Conservation (phyloP, 1,284 basidiomycete genomes). For the Ganoderma sinense region DNA sequence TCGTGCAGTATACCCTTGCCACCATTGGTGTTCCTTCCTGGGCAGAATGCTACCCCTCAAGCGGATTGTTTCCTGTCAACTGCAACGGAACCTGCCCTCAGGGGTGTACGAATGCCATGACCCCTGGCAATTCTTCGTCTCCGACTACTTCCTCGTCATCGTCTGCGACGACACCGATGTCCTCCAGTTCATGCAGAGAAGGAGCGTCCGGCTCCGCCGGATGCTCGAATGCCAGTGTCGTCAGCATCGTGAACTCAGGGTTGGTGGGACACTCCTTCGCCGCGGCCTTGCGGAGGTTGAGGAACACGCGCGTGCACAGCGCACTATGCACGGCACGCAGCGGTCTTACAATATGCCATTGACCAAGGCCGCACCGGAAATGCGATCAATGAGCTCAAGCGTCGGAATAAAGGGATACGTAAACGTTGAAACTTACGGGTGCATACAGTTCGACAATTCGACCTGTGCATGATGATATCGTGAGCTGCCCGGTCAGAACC, state of each 20-base stretch:
- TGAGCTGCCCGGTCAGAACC: no score
- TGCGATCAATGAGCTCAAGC: no score
- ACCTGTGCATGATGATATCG: no score
- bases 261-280: not conserved
- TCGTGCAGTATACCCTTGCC: not conserved
- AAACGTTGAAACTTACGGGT: no score
- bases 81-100: not conserved
- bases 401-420: no score
- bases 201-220: not conserved
- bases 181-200: not conserved
- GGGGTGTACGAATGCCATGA: not conserved
- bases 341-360: not conserved
- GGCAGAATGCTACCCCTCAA: not conserved
- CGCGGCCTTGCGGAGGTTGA: slow-evolving; percentile 5
- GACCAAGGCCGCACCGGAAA: no score
- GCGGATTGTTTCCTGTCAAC: not conserved
- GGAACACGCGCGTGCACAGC: not conserved
- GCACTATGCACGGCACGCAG: not conserved
- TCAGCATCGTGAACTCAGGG: not conserved
- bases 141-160: not conserved
- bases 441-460: no score
- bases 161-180: not conserved
- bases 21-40: not conserved
- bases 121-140: not conserved
- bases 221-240: not conserved